Conservation (phyloP, 2,329 filamentous ascomycete genomes). For the Colletotrichum sp. region DNA sequence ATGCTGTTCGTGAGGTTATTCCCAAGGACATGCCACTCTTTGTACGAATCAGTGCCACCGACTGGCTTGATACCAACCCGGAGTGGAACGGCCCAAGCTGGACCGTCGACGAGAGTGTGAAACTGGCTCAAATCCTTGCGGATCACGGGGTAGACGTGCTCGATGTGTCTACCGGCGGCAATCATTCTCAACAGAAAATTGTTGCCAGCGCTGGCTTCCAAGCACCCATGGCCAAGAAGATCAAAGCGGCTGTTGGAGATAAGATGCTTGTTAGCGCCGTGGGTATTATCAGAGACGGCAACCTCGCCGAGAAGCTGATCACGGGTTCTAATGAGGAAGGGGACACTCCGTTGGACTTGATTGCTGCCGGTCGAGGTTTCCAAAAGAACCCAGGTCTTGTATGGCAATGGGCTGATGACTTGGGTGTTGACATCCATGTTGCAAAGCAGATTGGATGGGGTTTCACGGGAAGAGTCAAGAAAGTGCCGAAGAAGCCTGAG, state of each 20-base stretch:
- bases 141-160: constrained; percentile 75
- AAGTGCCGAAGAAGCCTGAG: background rate
- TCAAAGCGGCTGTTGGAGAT: constrained; percentile 75
- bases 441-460: constrained; percentile 63
- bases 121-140: constrained; percentile 67
- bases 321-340: background rate
- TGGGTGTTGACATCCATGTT: constrained; percentile 49
- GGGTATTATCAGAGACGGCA: constrained; percentile 51
- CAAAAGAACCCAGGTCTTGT: constrained; percentile 64
- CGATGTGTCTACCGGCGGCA: constrained; percentile 74
- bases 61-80: constrained; percentile 72
- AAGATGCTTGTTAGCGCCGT: constrained; percentile 52
- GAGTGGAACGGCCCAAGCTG: constrained; percentile 62
- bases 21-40: constrained; percentile 74
- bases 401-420: constrained; percentile 60
- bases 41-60: constrained; percentile 74
- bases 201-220: constrained; percentile 70
- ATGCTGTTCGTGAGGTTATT: constrained; percentile 48
- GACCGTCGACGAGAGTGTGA: constrained; percentile 69
- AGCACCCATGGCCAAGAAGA: constrained; percentile 69
- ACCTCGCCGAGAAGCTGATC: constrained; percentile 43
- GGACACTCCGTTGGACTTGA: constrained; percentile 45
- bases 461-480: constrained; percentile 45
- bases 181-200: constrained; percentile 64
- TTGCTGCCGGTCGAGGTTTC: constrained; percentile 57